Base-by-base conservation (phyloP, 2,329 filamentous ascomycete genomes). In the Exophiala bonariae region DNA sequence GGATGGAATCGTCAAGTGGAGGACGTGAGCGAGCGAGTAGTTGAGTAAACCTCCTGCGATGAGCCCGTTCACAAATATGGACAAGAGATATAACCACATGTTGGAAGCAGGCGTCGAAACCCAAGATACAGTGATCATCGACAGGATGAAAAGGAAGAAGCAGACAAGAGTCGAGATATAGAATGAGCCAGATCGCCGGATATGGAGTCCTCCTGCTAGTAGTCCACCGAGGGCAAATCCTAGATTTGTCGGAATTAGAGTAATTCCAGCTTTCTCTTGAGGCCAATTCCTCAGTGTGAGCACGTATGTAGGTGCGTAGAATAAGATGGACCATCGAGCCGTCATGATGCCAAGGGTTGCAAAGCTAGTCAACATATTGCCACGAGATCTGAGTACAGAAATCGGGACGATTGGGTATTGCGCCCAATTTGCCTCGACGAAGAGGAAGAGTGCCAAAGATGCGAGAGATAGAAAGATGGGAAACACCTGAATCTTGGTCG, bases 231-330 rank as follows among this genome's bases (percentile, higher is more conserved):
- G 58, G 1, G 83, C 88, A 60, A 95, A 95, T 2, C 88, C 89
- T 4, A 81, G 63, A 65, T 95, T 95, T 1, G 89, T 93, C 0
- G 89, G 88, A 37, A 95, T 80, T 5, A 95, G 77, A 28, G 92
- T 84, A 3, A 85, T 78, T 3, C 89, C 89, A 2, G 87, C 85
- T 1, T 80, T 72, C 1, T 86, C 84, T 0, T 87, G 85, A 1
- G 77, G 69, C 71, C 86, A 86, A 45, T 80, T 80, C 2, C 84
- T 81, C 2, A 93, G 84, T 3, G 87, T 86, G 47, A 93, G 81
- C 26, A 87, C 85, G 59, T 89, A 91, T 34, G 89, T 81, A 0
- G 89, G 89, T 0, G 85, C 79, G 67, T 89, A 95, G 71, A 90
- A 93, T 6, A 95, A 74, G 2, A 95, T 77, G 5, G 77, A 78